A percentile compares a stretch with the other conserved stretches of the same genome.
Conservation (phyloP, 2,329 filamentous ascomycete genomes). For the Fusarium tricinctum region DNA sequence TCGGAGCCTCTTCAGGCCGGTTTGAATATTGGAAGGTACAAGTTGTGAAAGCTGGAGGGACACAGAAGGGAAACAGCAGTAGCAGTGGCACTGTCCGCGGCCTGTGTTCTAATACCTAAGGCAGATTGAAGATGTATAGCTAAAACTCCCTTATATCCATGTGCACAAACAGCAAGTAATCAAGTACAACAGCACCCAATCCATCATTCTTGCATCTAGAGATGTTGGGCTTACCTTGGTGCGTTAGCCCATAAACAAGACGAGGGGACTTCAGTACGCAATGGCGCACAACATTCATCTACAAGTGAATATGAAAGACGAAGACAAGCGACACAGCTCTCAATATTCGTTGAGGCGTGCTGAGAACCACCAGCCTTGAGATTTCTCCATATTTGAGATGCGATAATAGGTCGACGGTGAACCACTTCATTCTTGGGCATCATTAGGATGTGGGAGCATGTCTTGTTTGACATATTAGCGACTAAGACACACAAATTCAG, state of each 20-base stretch:
- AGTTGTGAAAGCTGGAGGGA: neutral
- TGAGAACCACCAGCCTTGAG: neutral
- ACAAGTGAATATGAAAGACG: neutral
- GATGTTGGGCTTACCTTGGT: no score
- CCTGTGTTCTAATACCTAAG: neutral
- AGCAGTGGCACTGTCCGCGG: neutral
- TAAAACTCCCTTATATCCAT: neutral
- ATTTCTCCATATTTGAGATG: no score
- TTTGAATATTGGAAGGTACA: neutral
- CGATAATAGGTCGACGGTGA: no score
- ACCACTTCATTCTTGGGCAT: no score
- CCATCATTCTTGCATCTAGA: neutral
- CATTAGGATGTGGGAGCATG: no score
- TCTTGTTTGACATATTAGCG: no score
- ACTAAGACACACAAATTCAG: neutral
- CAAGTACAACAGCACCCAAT: neutral
- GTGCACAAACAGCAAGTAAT: constrained; percentile 7
- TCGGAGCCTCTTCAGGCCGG: constrained; percentile 15
- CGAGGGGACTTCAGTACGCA: neutral
- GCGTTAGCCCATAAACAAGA: neutral
- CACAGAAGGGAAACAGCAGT: constrained; percentile 8
- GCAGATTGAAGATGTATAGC: neutral
- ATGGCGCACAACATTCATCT: neutral
- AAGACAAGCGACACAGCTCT: neutral
- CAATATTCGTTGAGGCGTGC: neutral